phyloP scores from a whole-genome alignment of 345 rosid species.

The Rhodomyrtus tomentosa region DNA sequence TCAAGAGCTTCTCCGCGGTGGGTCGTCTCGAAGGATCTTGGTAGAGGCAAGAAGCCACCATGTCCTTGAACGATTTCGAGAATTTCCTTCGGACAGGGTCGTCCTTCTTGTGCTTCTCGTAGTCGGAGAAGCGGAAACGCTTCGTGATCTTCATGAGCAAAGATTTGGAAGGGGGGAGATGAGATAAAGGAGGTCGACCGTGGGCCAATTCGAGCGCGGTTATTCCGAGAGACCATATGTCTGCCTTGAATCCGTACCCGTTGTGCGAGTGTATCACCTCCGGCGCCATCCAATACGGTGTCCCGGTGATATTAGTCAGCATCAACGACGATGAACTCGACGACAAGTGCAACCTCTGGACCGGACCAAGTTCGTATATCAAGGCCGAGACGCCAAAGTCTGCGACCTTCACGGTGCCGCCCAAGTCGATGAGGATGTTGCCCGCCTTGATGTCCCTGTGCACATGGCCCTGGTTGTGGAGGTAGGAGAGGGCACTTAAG shows the following conservation, averaged over 20 bases:
- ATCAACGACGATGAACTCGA: conserved; percentile 24
- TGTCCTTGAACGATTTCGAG: conserved; percentile 69
- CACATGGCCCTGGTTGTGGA: conserved; percentile 71
- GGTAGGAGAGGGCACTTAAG: conserved; percentile 52
- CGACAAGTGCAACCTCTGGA: not conserved
- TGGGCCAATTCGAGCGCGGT: conserved; percentile 82
- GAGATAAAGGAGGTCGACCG: conserved; percentile 75
- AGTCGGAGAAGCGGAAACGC: conserved; percentile 62
- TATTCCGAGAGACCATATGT: conserved; percentile 93
- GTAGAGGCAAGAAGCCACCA: conserved; percentile 71
- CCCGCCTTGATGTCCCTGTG: conserved; percentile 81
- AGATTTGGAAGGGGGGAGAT: conserved; percentile 69
- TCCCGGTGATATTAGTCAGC: conserved; percentile 69
- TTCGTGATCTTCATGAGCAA: conserved; percentile 72
- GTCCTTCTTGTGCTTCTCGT: conserved; percentile 33
- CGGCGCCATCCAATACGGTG: conserved; percentile 97
- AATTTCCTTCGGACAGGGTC: conserved; percentile 37
- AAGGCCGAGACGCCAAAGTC: conserved; percentile 90
- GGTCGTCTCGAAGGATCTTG: conserved; percentile 80
- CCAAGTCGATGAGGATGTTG: conserved; percentile 57
- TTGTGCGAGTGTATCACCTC: conserved; percentile 91
- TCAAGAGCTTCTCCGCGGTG: conserved; percentile 58
- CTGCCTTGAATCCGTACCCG: conserved; percentile 82
- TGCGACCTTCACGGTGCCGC: conserved; percentile 65
- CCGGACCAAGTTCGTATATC: conserved; percentile 36